Evolutionary conservation across 768 basidiomycete species (phyloP), one percentile per base, ranked within the genome.

Genomic region (Agrocybe praecox): DNA sequence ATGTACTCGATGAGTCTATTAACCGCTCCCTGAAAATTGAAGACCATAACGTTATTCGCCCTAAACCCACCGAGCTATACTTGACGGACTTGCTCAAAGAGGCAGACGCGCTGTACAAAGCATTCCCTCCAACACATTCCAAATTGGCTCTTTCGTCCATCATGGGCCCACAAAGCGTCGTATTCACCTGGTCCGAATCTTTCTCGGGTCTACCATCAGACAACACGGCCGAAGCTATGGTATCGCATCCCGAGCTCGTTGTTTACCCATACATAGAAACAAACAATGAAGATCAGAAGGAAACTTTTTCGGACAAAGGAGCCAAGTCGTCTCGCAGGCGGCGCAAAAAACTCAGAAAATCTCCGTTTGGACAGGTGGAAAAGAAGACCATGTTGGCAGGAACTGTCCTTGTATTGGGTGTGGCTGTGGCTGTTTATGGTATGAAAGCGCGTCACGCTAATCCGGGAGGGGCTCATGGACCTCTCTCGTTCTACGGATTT

Each of bases 131-230:
- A 2, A 74, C 78, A 1, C 80, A 88, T 50, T 79, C 85, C 10
- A 73, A 69, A 0, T 73, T 93, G 12, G 66, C 61, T 2, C 72
- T 90, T 15, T 71, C 79, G 6, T 72, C 76, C 24, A 89, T 89
- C 47, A 85, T 94, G 81, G 92, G 92, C 9, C 89, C 88, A 1
- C 85, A 89, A 63, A 92, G 89, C 64, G 88, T 83, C 34, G 74
- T 91, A 49, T 83, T 80, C 67, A 92, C 92, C 9, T 94, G 90
- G 90, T 82, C 80, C 17, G 81, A 86, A 62, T 67, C 72, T 23
- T 62, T 67, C 2, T 49, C 69, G 0, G 68, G 71, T n/a, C 68
- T 83, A 43, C 83, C 81, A 0, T 62, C 69, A 8, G 85, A 87
- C 61, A 73, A 79, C 50, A 80, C 77, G 46, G 88, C 87, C 3